Evolutionary conservation across 2,329 filamentous ascomycete genomes (phyloP), one percentile per base, ranked within the genome.

Genomic region (Bipolaris victoriae): DNA sequence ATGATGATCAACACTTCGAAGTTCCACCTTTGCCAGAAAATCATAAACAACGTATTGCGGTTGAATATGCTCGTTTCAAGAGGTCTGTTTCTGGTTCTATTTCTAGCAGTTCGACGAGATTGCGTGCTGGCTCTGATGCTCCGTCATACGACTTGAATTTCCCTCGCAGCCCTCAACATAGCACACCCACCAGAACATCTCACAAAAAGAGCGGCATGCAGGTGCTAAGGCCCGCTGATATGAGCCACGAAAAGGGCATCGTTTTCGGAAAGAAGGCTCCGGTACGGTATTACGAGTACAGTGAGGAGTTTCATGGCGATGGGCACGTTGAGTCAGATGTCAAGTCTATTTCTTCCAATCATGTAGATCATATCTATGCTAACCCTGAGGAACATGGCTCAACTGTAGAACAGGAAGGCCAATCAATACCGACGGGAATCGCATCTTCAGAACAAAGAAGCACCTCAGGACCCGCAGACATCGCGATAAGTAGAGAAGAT

Each of bases 91-190:
- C 69, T 47, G 67, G 61, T 16, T 74, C 72, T 2, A 51, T 64
- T 39, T 75, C 70, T n/a, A 74, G 72, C 50, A 62, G 66, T 16
- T 73, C 66, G 18, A 72, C 62, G 13, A 73, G 68, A 39, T 60
- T 64, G 46, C 71, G 76, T 52, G 75, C 74, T 5, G 76, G 79
- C 41, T 70, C 72, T 1, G 75, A 78, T 13, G 68, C 73, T 5
- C 76, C 77, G 13, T 81, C 79, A 1, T 81, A 79, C 1, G 79
- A 81, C 56, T 72, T 76, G 41, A 72, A 77, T 35, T 78, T 75
- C 1, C 79, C 79, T 16, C 74, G 77, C 22, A 81, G 80, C 7
- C 79, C 80, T 0, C 74, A 72, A 47, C 74, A 79, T 57, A 63
- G 68, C 13, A 69, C 64, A 15, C 68, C 73, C 9, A 69, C 77